Evolutionary conservation across 2,329 filamentous ascomycete genomes (phyloP), one percentile per base, ranked within the genome.

Genomic region (Westerdykella aurantiaca): DNA sequence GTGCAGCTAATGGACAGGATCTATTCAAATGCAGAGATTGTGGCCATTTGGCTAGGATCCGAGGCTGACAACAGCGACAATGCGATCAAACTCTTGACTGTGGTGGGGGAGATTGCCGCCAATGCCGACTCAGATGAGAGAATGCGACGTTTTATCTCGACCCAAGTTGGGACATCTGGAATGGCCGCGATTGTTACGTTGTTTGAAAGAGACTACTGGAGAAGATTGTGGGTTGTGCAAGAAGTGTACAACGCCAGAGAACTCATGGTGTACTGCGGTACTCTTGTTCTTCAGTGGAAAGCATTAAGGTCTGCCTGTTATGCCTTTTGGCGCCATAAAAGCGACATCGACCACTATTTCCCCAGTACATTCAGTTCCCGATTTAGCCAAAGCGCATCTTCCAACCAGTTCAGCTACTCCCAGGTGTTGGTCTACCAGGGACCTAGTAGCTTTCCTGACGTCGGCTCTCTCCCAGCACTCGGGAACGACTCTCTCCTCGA

Each of bases 191-290:
- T 66, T 0, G 57, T 62, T 6, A 35, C 49, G 2, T 46, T 69
- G 0, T 69, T 69, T 18, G 58, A 68, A 57, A 39, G 70, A 0
- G 55, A 63, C 11, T 70, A 69, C 45, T 69, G 66, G 66, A 53
- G 45, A 9, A 48, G 67, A 16, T 37, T 69, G 17, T 73, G 71
- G 71, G 65, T 72, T 10, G 61, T 74, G 0, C 71, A 74, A 50
- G 71, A 72, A 49, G 64, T 74, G 5, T 61, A 63, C 2, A 58
- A 69, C 31, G 69, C 69, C 0, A 51, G 48, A 29, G 43, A 54
- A 1, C 66, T 64, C 5, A 57, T 46, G 11, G 56, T 75, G 0
- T 66, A 66, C 41, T 72, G 70, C 47, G 71, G 70, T 1, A 31
- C 45, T 0, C 55, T 65, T 5, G 44, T 39, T 1, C 60, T 72